Evolutionary conservation across 179 eudicot genomes (phyloP), one percentile per base, ranked within the genome.

Genomic region (Actinidia arguta): DNA sequence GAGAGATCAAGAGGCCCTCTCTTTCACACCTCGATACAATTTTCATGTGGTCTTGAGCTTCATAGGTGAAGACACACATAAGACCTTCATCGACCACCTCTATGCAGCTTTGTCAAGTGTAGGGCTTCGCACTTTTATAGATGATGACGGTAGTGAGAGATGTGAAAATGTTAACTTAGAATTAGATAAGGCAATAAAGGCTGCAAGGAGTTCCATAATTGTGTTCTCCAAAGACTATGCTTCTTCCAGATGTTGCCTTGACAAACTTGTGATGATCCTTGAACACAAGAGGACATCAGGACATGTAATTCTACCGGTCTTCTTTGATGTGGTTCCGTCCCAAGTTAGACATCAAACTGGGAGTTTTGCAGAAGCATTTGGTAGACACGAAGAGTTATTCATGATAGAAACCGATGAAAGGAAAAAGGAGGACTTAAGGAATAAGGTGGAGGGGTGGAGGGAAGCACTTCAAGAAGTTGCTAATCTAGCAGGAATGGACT

Each of bases 201-300:
- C 22, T 12, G 58, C 82, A 9, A 36, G 18, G 14, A 73, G 55
- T 6, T 66, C 82, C 16, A 70, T 80, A 54, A 61, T 80, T 55
- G 58, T 80, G n/a, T 55, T 80, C 8, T 80, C 82, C 1, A 20
- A 71, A 18, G 25, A 71, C 24, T 80, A 70, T 24, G 82, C 77
- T 16, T 36, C 51, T 71, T 80, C 82, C 5, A 14, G 22, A 3
- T 71, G 69, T 44, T 80, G 82, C 50, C 82, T 31, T 31, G 36
- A 31, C 36, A 2, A 31, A 31, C 36, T 31, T 31, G 36, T 31
- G 36, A 31, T 31, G 11, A 70, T 80, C 46, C 77, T 80, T 4
- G 44, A 55, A 12, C 69, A 46, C 51, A 39, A 9, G 14, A 70
- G n/a, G 22, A 17, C 18, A 6, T 56, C 69, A 0, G 7, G 3